These are phyloP conservation scores for Tricholomella constricta DNA, from an alignment of 768 basidiomycete species.

Conservation along the genomic window DNA sequence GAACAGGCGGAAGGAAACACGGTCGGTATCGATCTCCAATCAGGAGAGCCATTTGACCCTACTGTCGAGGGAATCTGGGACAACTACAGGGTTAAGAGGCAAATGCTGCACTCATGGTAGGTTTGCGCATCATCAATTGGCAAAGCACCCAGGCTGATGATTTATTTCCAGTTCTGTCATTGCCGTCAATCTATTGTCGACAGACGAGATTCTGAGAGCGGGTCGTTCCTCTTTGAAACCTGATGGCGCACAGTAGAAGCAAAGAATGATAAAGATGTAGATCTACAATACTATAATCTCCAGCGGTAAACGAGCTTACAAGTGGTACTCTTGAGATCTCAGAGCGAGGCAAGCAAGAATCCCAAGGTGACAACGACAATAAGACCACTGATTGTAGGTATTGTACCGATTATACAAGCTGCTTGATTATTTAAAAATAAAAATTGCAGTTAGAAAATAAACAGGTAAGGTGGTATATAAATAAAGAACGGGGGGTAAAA, in stretches of 20 bases:
- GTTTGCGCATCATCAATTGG: conserved; percentile 23
- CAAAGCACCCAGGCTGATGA: conserved; percentile 20
- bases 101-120: conserved; percentile 97
- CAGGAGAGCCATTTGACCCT: conserved; percentile 96
- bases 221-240: conserved; percentile 87
- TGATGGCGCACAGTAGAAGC: conserved; percentile 56
- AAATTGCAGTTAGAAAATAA: neutral
- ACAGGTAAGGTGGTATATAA: neutral
- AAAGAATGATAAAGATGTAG: neutral
- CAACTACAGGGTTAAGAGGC: conserved; percentile 97
- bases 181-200: conserved; percentile 91
- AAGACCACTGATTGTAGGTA: conserved; percentile 1
- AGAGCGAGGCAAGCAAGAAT: too few species aligned
- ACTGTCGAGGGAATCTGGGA: conserved; percentile 98
- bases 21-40: conserved; percentile 89
- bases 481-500: neutral
- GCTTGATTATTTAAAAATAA: conserved; percentile 2
- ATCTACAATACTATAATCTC: neutral
- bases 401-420: conserved; percentile 2
- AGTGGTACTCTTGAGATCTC: too few species aligned
- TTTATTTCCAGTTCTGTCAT: conserved; percentile 73
- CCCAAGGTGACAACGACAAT: neutral
- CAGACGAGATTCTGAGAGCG: conserved; percentile 93
- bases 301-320: too few species aligned
- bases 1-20: conserved; percentile 92